Evolutionary conservation across 2,329 filamentous ascomycete species (phyloP), one percentile per base, ranked within the genome.

Genomic region (Colletotrichum orbiculare): DNA sequence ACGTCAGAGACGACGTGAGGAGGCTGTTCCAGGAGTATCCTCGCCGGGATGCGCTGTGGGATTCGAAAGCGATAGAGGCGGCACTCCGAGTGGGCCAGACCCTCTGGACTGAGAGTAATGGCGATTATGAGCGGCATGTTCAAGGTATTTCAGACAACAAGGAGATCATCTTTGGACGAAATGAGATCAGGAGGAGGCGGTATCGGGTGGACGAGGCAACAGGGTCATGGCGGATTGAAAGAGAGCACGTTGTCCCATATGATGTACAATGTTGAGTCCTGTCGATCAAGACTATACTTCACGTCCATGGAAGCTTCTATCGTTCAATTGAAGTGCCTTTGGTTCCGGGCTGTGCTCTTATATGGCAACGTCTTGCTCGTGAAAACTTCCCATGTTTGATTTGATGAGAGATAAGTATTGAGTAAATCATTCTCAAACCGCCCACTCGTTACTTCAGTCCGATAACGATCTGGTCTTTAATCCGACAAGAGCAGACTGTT

Each of bases 1-100:
- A 68, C 0, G 75, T 82, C 5, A 73, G 79, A 11, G 73, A 75
- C 8, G 77, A 82, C 2, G 78, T 81, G 8, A 76, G 79, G 10
- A 71, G 75, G 8, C 75, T 83, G 17, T 69, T 83, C n/a, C 71
- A 71, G 4, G 70, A 76, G 35, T 79, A 81, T 34, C 80, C 80
- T 6, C 76, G 80, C 6, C 76, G 78, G 38, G 82, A 83, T 60
- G 80, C 78, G 2, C 73, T 83, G 8, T 77, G 80, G 17, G 80
- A 82, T 63, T 80, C 76, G 35, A 73, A 77, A 9, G 71, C 79
- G 1, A 78, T 80, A 53, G 69, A 74, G 0, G 78, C 57, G 25
- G 41, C 56, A 7, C 52, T 52, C 8, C 41, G 41, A 8, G 39
- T 41, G 7, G 47, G 39, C 6, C 39, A 53, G 12, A 17, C 34